Percentiles rank a stretch among this genome's conserved stretches.
phyloP scores from a whole-genome alignment of 2,329 filamentous ascomycete species.

The Cladosporium velox region DNA sequence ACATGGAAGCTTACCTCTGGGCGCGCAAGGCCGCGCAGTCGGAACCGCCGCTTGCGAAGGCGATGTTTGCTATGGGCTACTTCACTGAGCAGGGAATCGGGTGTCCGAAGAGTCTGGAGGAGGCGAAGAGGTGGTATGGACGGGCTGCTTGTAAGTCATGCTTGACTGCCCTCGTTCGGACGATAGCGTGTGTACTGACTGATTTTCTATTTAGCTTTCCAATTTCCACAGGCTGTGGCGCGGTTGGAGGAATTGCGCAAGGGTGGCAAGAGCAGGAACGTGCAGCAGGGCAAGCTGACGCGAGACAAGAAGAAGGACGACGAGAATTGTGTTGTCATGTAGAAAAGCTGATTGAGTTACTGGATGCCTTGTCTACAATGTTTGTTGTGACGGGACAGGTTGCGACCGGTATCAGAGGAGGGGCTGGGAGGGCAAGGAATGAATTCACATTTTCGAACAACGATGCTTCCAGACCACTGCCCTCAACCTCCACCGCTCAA shows the following conservation, averaged over 20 bases:
- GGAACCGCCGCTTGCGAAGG: slow-evolving; percentile 75
- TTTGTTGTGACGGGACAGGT: background rate
- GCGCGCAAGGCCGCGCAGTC: slow-evolving; percentile 88
- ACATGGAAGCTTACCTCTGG: slow-evolving; percentile 97
- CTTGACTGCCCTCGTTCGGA: background rate
- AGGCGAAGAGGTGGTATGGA: slow-evolving; percentile 98
- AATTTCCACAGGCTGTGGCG: slow-evolving; percentile 90
- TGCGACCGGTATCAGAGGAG: too few species aligned
- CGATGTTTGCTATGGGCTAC: slow-evolving; percentile 97
- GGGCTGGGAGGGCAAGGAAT: too few species aligned
- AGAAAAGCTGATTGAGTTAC: background rate
- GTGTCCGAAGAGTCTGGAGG: slow-evolving; percentile 79
- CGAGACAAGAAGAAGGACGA: slow-evolving; percentile 83
- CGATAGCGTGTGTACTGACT: slow-evolving; percentile 17
- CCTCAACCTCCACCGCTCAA: too few species aligned
- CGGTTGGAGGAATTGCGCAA: slow-evolving; percentile 89
- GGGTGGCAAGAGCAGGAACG: slow-evolving; percentile 59
- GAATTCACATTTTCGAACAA: too few species aligned
- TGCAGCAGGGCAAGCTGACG: slow-evolving; percentile 69
- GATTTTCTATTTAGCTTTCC: slow-evolving; percentile 66
- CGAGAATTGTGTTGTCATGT: slow-evolving; percentile 87
- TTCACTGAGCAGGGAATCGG: slow-evolving; percentile 96
- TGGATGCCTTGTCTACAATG: too few species aligned
- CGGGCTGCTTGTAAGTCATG: slow-evolving; percentile 81
- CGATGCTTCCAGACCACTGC: too few species aligned